Conservation (phyloP, 805 yeast species). For the Wickerhamiella nectarea region DNA sequence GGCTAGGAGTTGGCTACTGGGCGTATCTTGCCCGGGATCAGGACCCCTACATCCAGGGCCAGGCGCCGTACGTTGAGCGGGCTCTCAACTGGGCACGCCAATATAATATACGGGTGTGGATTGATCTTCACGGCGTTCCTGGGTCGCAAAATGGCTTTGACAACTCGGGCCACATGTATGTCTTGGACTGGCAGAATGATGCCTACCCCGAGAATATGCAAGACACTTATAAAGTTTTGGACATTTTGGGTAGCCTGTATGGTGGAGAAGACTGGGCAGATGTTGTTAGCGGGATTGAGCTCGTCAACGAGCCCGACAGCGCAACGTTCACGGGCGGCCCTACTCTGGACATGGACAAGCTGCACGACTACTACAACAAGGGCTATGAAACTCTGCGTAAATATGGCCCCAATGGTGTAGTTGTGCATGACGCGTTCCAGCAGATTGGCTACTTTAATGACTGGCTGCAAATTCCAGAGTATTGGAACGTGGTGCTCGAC, state of each 20-base stretch:
- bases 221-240: constrained; percentile 35
- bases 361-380: constrained; percentile 40
- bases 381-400: constrained; percentile 52
- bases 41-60: constrained; percentile 82
- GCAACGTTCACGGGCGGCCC: constrained; percentile 33
- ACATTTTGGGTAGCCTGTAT: constrained; percentile 45
- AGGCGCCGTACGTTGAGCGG: constrained; percentile 49
- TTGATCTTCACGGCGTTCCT: constrained; percentile 85
- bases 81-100: constrained; percentile 62
- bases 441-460: constrained; percentile 49
- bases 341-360: constrained; percentile 37
- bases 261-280: constrained; percentile 45
- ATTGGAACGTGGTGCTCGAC: constrained; percentile 61
- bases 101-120: constrained; percentile 59
- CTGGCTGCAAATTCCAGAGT: constrained; percentile 28
- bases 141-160: constrained; percentile 95
- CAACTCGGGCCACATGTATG: constrained; percentile 71
- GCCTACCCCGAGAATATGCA: constrained; percentile 18
- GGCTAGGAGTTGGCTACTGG: constrained; percentile 92
- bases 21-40: constrained; percentile 46
- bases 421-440: constrained; percentile 74
- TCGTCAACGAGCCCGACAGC: constrained; percentile 68
- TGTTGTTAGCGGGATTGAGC: constrained; percentile 66
- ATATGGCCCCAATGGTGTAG: constrained; percentile 34
- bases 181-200: constrained; percentile 19